Conservation (phyloP, 2,329 filamentous ascomycete species). For the Emmonsiellopsis sp. region DNA sequence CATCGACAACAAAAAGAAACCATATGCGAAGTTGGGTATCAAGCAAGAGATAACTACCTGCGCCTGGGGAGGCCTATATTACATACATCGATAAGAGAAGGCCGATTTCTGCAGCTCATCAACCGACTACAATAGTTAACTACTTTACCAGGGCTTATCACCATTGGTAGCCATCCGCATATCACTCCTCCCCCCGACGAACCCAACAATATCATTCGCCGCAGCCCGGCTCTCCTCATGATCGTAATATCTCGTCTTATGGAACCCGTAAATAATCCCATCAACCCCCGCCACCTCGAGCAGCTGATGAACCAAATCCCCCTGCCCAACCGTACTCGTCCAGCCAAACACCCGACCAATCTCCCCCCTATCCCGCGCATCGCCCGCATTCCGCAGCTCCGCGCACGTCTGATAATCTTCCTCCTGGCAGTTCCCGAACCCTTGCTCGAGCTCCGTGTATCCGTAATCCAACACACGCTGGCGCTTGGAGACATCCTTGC, state of each 20-base stretch:
- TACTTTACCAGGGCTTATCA: slow-evolving; percentile 6
- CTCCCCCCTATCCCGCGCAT: slow-evolving; percentile 3
- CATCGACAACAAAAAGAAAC: too few species aligned
- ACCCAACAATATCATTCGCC: slow-evolving; percentile 8
- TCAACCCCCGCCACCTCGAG: slow-evolving; percentile 9
- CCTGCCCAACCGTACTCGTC: slow-evolving; percentile 5
- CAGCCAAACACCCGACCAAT: slow-evolving; percentile 7
- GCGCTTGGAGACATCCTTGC: background rate
- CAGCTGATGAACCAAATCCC: slow-evolving; percentile 4
- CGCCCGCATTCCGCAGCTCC: slow-evolving; percentile 7
- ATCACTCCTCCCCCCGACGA: slow-evolving; percentile 6
- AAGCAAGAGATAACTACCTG: too few species aligned
- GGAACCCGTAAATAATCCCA: slow-evolving; percentile 12
- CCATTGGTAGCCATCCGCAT: slow-evolving; percentile 8
- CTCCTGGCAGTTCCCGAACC: slow-evolving; percentile 11
- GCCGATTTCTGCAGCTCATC: too few species aligned
- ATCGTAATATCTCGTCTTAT: slow-evolving; percentile 3
- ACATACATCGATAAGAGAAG: background rate
- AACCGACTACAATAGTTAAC: background rate
- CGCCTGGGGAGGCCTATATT: background rate
- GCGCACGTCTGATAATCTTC: slow-evolving; percentile 8
- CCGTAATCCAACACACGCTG: slow-evolving; percentile 9
- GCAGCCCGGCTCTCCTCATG: slow-evolving; percentile 2
- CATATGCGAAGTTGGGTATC: too few species aligned
- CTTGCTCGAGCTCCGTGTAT: slow-evolving; percentile 2